Percentiles rank a stretch among this genome's conserved stretches.
Evolutionary conservation across 148 eudicot species (phyloP).

Genomic region (Cornus controversa): DNA sequence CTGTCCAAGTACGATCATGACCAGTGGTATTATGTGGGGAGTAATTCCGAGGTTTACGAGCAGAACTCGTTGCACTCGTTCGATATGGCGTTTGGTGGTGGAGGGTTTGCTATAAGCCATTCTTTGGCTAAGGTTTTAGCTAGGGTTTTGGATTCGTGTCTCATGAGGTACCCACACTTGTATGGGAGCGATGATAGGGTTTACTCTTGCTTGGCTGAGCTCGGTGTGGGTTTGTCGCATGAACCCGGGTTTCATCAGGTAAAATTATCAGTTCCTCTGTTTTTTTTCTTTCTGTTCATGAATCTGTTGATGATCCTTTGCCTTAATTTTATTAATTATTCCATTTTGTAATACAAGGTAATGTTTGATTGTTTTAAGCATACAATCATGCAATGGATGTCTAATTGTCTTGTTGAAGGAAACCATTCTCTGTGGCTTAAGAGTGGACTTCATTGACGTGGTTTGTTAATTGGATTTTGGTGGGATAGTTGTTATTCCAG

Average conservation of each 20-base stretch:
- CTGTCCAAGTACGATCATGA: conserved; percentile 56
- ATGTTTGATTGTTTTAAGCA: too few relatives aligned
- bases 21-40: conserved; percentile 58
- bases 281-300: neutral
- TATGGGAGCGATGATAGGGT: conserved; percentile 77
- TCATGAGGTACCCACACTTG: conserved; percentile 62
- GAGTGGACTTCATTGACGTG: neutral
- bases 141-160: conserved; percentile 65
- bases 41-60: conserved; percentile 49
- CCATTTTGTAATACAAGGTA: neutral
- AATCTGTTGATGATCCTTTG: neutral
- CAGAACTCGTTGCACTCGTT: conserved; percentile 45
- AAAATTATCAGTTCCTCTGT: neutral
- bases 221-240: conserved; percentile 61
- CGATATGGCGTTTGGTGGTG: conserved; percentile 79
- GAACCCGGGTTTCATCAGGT: conserved; percentile 96
- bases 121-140: conserved; percentile 58
- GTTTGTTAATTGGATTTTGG: too few relatives aligned
- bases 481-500: neutral
- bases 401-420: too few relatives aligned
- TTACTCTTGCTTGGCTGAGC: conserved; percentile 68
- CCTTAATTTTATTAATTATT: neutral
- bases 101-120: conserved; percentile 66
- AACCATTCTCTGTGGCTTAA: neutral
- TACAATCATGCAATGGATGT: too few relatives aligned